These are phyloP conservation scores for Lasiosphaeria hispida DNA, from an alignment of 495 filamentous ascomycete species.

Conservation along the genomic window DNA sequence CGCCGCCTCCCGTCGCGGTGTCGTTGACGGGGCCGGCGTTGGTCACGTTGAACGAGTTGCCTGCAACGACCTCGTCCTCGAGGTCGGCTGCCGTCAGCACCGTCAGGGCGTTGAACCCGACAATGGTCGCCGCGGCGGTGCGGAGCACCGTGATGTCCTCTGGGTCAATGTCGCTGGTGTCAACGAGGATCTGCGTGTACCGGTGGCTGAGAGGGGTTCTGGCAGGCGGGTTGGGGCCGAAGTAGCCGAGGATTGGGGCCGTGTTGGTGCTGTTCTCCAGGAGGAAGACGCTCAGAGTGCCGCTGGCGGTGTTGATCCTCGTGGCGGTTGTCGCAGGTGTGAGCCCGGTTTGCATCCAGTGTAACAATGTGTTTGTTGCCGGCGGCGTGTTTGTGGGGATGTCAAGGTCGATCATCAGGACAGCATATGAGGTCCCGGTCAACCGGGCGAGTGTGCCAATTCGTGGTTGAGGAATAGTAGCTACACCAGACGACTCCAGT, in stretches of 20 bases:
- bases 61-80: conserved; percentile 34
- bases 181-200: conserved; percentile 42
- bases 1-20: conserved; percentile 2
- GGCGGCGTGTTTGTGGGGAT: conserved; percentile 40
- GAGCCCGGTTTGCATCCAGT: conserved; percentile 45
- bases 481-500: background rate
- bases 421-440: conserved; percentile 33
- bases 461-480: conserved; percentile 21
- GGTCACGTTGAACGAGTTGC: conserved; percentile 46
- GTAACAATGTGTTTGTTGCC: conserved; percentile 36
- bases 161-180: conserved; percentile 32
- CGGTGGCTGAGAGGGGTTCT: conserved; percentile 41
- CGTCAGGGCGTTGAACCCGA: conserved; percentile 29
- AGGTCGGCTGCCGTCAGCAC: conserved; percentile 34
- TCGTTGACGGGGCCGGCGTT: conserved; percentile 37
- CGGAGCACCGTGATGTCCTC: conserved; percentile 25
- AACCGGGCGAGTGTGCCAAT: conserved; percentile 23
- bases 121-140: conserved; percentile 28
- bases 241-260: conserved; percentile 30
- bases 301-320: conserved; percentile 29
- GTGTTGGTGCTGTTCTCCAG: conserved; percentile 30
- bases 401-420: conserved; percentile 46
- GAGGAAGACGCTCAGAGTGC: conserved; percentile 30
- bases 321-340: conserved; percentile 31
- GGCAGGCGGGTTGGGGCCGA: conserved; percentile 40